phyloP scores from a whole-genome alignment of 148 eudicot species.

The Chenopodium quinoa region DNA sequence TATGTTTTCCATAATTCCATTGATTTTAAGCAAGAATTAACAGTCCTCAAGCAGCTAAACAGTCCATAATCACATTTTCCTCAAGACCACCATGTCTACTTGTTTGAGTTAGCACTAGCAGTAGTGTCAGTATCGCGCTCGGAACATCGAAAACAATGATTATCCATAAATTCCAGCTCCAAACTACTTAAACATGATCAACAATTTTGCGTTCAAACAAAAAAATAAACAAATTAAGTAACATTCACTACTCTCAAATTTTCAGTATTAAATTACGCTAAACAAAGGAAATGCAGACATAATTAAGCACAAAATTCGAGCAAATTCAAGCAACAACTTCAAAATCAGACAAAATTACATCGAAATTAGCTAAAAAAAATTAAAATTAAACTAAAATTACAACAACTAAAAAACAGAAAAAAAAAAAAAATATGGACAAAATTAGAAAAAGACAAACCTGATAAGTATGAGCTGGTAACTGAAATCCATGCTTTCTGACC shows the following conservation, averaged over 20 bases:
- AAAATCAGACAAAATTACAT: not conserved
- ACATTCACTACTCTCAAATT: not conserved
- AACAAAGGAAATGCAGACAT: slow-evolving; percentile 2
- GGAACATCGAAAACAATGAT: not conserved
- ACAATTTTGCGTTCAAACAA: not conserved
- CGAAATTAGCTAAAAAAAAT: not conserved
- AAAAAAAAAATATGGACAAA: not conserved
- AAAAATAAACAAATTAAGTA: not conserved
- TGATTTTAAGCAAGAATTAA: not conserved
- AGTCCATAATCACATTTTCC: not conserved
- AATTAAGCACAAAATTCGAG: not conserved
- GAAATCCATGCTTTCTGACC: slow-evolving; percentile 98
- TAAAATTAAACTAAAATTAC: slow-evolving; percentile 7
- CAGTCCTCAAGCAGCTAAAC: not conserved
- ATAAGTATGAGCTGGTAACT: slow-evolving; percentile 90
- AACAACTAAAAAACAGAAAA: not conserved
- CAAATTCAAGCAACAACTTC: not conserved
- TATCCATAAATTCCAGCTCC: not conserved
- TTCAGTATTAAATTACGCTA: not conserved
- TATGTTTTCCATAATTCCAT: no score
- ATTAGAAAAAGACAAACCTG: slow-evolving; percentile 51
- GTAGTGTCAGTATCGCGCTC: not conserved
- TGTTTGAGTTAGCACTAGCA: not conserved
- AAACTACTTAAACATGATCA: no score
- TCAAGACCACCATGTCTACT: not conserved